Percentiles rank a stretch among this genome's conserved stretches.
Conservation (phyloP, 2,329 filamentous ascomycete species). For the Cladosporium sp. region DNA sequence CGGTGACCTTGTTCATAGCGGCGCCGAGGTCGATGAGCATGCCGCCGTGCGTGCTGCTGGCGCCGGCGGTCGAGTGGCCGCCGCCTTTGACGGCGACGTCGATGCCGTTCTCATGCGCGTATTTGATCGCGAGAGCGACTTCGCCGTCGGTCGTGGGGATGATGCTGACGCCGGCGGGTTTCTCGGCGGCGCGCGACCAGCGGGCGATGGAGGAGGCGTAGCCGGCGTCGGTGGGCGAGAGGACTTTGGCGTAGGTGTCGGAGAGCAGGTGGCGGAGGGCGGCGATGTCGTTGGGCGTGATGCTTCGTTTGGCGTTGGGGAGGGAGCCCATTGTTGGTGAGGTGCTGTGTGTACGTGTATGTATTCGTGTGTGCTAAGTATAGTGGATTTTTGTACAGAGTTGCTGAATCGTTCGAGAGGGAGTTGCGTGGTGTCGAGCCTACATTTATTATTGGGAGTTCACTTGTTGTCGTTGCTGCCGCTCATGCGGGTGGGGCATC, state of each 20-base stretch:
- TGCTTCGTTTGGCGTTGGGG: conserved; percentile 1
- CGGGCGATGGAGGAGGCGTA: conserved; percentile 19
- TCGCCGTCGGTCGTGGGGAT: conserved; percentile 38
- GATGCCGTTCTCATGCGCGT: conserved; percentile 39
- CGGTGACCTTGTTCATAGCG: conserved; percentile 43
- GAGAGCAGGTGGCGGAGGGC: conserved; percentile 16
- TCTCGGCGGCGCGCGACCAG: conserved; percentile 24
- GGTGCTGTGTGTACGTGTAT: neutral
- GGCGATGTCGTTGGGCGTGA: conserved; percentile 14
- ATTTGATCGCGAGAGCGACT: conserved; percentile 39
- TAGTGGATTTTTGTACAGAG: too few species aligned
- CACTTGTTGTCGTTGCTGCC: too few species aligned
- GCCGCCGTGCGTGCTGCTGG: conserved; percentile 46
- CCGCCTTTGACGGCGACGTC: conserved; percentile 51
- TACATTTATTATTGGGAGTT: too few species aligned
- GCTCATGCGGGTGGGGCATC: too few species aligned
- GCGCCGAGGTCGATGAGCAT: conserved; percentile 51
- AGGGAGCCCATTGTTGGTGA: neutral
- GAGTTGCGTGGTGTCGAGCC: too few species aligned
- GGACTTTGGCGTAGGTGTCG: conserved; percentile 13
- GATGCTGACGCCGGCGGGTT: conserved; percentile 37
- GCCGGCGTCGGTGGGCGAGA: conserved; percentile 14
- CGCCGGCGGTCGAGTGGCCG: conserved; percentile 50
- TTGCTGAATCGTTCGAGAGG: too few species aligned
- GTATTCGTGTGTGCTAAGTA: neutral